Evolutionary conservation across 2,329 filamentous ascomycete species (phyloP).

Genomic region (Ophiocordyceps robertsii): DNA sequence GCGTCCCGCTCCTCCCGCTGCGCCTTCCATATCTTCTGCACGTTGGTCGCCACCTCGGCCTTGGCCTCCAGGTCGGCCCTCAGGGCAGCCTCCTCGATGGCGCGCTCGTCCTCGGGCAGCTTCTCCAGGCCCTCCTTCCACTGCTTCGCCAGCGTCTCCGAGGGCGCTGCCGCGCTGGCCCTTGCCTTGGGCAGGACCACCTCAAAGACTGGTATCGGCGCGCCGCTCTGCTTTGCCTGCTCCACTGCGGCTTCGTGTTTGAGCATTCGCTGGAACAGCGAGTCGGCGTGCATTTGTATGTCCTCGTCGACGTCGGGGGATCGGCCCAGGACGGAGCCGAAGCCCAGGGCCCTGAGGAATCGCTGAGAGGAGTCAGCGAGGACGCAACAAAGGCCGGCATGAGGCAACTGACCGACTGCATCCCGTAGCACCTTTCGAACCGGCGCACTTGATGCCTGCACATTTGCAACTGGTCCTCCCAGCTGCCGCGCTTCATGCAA

Average conservation of each 20-base stretch:
- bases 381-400: neutral
- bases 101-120: slow-evolving; percentile 42
- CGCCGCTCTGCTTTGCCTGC: slow-evolving; percentile 49
- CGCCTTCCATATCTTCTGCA: slow-evolving; percentile 41
- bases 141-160: slow-evolving; percentile 33
- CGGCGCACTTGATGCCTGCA: slow-evolving; percentile 64
- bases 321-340: slow-evolving; percentile 55
- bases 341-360: slow-evolving; percentile 83
- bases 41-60: slow-evolving; percentile 40
- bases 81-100: slow-evolving; percentile 50
- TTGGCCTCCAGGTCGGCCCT: slow-evolving; percentile 49
- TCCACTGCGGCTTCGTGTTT: slow-evolving; percentile 66
- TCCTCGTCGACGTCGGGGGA: slow-evolving; percentile 61
- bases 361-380: slow-evolving; percentile 35
- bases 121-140: slow-evolving; percentile 44
- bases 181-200: slow-evolving; percentile 32
- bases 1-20: slow-evolving; percentile 42
- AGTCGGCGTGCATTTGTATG: slow-evolving; percentile 93
- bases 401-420: slow-evolving; percentile 54
- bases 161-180: slow-evolving; percentile 13
- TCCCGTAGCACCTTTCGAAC: slow-evolving; percentile 79
- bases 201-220: slow-evolving; percentile 44
- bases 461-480: slow-evolving; percentile 59
- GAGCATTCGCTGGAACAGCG: slow-evolving; percentile 76
- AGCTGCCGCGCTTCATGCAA: slow-evolving; percentile 65